Base-by-base conservation (phyloP, 768 basidiomycete genomes). In the Suillus subaureus region DNA sequence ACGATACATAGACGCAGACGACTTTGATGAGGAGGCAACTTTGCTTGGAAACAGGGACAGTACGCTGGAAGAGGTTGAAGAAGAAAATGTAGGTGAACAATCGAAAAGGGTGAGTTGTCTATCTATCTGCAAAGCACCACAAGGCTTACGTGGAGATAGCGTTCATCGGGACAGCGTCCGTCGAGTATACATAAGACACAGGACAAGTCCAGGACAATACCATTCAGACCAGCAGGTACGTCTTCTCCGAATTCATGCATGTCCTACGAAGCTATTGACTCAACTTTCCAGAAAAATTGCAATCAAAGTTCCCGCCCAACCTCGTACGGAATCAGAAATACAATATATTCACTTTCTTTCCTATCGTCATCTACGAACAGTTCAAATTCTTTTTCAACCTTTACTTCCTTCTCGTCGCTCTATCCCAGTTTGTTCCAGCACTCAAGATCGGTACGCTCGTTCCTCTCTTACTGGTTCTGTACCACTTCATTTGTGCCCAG, bases 311-410 rank as follows among this genome's bases (percentile, higher is more conserved):
- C 68, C 90, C 97, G 21, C 85, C 96, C 37, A 99, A 99, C 78
- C 89, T 91, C 57, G 93, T 97, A 64, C 90, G 93, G 70, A 99
- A 99, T 72, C 97, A 99, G 78, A 99, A 99, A 81, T 99, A 99
- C 84, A 97, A 96, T 75, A 83, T 92, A 62, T 86, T 94, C 80
- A 95, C 93, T n/a, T 99, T 99, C 83, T 85, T 99, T 12, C 97
- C 97, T 4, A 87, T 98, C 69, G 96, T 99, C 54, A 88, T 99
- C 76, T 99, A 98, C 77, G 96, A 99, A 77, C 97, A 99, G 76
- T 99, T 99, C 90, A 99, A 98, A 79, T 98, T 97, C 84, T 99
- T 99, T 82, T 99, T 97, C 88, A 99, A 99, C 75, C 84, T 98
- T 8, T 99, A 99, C 78, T 99, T 99, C 75, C 87, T 99, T 13